Base-by-base conservation (phyloP, 331 rosid species). In the Telfairia occidentalis region DNA sequence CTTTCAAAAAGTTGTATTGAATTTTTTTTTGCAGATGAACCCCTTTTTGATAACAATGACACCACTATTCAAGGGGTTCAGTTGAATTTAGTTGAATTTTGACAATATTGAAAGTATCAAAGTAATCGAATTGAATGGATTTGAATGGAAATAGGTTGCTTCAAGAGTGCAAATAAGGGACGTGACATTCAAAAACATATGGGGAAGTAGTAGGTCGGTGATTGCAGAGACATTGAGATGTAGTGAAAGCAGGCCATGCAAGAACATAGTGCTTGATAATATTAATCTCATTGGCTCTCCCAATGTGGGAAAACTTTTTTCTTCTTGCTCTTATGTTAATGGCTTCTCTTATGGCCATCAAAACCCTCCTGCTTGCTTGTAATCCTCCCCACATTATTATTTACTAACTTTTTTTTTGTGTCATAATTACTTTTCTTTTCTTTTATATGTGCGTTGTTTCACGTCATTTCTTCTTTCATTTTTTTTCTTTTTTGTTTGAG, bases 301-400 rank as follows among this genome's bases (percentile, higher is more conserved):
- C 1, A 19, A 40, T 34, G 78, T 24, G 23, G 76, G 79, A 1
- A 34, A 52, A 12, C 45, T 70, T 30, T 32, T 28, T 50, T 64
- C 82, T 52, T 52, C 61, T 18, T 74, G 82, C 42, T 74, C 40
- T 23, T 4, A 53, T 32, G 70, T 64, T 24, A 11, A 74, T 63
- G 79, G 63, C 49, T 29, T 46, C 9, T 63, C 74, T 16, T n/a
- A 28, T 45, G 79, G 79, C 34, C 7, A 48, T 13, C 79, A 76
- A 76, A 60, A 6, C 38, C 79, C 79, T 48, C 23, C 34, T n/a
- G 0, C 73, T 21, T 76, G 79, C 64, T n/a, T 80, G 74, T 88
- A 76, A 78, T 26, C 12, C 42, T 18, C 29, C 3, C 3, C 18
- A 11, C 37, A 32, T 2, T 26, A 55, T 48, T 7, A 55, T 24